phyloP scores from a whole-genome alignment of 192 early-diverging fungal genomes.

The Backusella tarrabulga region DNA sequence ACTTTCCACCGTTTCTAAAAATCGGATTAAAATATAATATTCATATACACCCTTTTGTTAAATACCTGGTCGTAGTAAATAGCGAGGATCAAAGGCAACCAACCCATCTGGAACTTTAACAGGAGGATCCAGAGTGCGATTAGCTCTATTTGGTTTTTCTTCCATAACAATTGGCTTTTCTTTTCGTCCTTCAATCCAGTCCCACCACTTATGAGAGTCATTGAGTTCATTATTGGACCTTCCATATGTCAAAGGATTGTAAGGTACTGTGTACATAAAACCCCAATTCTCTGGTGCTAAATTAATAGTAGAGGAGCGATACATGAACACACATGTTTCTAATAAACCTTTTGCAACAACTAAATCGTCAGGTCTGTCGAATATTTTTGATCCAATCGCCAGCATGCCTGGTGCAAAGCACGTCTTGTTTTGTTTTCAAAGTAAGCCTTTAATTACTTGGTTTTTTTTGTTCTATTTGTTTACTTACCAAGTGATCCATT shows the following conservation, averaged over 20 bases:
- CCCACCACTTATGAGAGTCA: not conserved
- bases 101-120: not conserved
- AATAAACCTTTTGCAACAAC: constrained; percentile 39
- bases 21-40: not conserved
- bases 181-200: not conserved
- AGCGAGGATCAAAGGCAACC: not conserved
- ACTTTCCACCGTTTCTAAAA: constrained; percentile 67
- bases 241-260: constrained; percentile 13
- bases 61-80: constrained; percentile 9
- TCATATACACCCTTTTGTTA: not conserved
- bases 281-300: constrained; percentile 43
- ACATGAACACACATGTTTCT: constrained; percentile 42
- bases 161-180: not conserved
- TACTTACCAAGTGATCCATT: constrained; percentile 35
- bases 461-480: too few relatives aligned
- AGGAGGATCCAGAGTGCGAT: not conserved
- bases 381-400: constrained; percentile 46
- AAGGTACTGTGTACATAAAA: constrained; percentile 3
- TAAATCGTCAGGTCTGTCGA: constrained; percentile 42
- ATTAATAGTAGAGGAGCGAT: constrained; percentile 36
- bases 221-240: not conserved
- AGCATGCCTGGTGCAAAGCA: constrained; percentile 53
- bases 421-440: constrained; percentile 21
- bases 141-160: constrained; percentile 5
- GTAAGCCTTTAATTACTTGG: not conserved